These are phyloP conservation scores for Endotrypanum monterogeii DNA, from an alignment of 208 protist species.

Conservation along the genomic window DNA sequence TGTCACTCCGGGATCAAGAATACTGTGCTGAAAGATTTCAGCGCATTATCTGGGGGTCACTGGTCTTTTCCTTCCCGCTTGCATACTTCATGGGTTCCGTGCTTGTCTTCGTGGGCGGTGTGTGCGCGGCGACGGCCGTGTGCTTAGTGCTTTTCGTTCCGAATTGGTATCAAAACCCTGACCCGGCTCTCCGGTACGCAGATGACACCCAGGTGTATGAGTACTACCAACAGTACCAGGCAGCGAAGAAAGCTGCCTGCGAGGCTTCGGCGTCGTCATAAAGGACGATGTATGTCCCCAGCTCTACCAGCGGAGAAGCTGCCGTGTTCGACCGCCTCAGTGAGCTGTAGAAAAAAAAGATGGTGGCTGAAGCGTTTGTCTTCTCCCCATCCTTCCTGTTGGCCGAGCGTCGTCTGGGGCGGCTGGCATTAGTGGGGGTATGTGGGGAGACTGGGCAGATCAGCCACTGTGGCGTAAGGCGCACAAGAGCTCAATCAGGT, in stretches of 20 bases:
- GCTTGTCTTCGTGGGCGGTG: conserved; percentile 45
- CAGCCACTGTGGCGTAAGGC: too few species aligned
- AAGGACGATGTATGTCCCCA: background rate
- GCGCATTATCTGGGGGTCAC: conserved; percentile 47
- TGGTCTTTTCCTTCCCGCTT: conserved; percentile 56
- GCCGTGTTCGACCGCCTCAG: background rate
- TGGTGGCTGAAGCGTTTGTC: background rate
- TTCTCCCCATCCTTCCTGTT: too few species aligned
- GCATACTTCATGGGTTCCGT: conserved; percentile 61
- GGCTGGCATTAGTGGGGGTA: too few species aligned
- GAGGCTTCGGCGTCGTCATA: background rate
- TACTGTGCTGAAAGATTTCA: conserved; percentile 29
- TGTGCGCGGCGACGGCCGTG: conserved; percentile 37
- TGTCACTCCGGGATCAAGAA: conserved; percentile 77
- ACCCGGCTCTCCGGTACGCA: conserved; percentile 59
- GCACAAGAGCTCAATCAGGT: too few species aligned
- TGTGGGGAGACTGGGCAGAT: too few species aligned
- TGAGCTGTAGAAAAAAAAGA: too few species aligned
- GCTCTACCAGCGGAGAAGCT: background rate
- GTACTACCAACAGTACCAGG: conserved; percentile 62
- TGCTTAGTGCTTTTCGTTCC: conserved; percentile 60
- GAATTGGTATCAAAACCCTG: conserved; percentile 77
- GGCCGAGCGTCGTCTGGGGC: too few species aligned
- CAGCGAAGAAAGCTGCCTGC: conserved; percentile 22
- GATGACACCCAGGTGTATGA: conserved; percentile 51